Evolutionary conservation across 768 basidiomycete species (phyloP).

Genomic region (Kondoa malvinella): DNA sequence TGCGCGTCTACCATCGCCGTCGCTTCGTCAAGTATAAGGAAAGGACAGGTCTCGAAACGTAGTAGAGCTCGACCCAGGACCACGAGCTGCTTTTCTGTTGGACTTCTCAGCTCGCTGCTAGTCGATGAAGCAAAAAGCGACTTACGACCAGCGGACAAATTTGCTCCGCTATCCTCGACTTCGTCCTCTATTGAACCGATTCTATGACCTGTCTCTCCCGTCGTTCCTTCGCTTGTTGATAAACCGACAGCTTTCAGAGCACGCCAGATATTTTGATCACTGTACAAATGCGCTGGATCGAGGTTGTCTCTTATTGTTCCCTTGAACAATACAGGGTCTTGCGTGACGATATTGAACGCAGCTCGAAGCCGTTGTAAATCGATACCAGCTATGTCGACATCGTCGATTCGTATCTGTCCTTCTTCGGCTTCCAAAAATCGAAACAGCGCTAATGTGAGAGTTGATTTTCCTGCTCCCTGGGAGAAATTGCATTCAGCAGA

Average conservation of each 20-base stretch:
- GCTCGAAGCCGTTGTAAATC: constrained; percentile 45
- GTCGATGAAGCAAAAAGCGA: constrained; percentile 15
- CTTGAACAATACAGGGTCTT: constrained; percentile 54
- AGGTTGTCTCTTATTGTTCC: constrained; percentile 52
- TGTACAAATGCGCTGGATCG: constrained; percentile 11
- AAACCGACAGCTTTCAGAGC: constrained; percentile 22
- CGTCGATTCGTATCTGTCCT: constrained; percentile 33
- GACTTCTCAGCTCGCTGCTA: background rate
- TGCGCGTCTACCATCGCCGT: constrained; percentile 24
- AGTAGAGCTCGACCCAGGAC: constrained; percentile 26
- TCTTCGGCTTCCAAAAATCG: constrained; percentile 34
- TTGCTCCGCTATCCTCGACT: constrained; percentile 21
- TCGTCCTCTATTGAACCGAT: background rate
- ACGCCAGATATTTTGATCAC: constrained; percentile 20
- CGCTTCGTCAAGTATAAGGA: constrained; percentile 29
- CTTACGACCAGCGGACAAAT: constrained; percentile 28
- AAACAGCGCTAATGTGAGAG: constrained; percentile 33
- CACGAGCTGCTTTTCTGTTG: constrained; percentile 20
- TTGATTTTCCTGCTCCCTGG: background rate
- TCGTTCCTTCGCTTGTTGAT: background rate
- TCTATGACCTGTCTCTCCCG: background rate
- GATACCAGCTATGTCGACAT: constrained; percentile 33
- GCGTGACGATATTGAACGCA: constrained; percentile 43
- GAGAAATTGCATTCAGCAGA: constrained; percentile 30
- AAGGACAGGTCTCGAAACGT: constrained; percentile 18